A percentile compares a stretch with the other conserved stretches of the same genome.
Evolutionary conservation across 2,329 filamentous ascomycete species (phyloP).

Genomic region (Cordyceps cicadae): DNA sequence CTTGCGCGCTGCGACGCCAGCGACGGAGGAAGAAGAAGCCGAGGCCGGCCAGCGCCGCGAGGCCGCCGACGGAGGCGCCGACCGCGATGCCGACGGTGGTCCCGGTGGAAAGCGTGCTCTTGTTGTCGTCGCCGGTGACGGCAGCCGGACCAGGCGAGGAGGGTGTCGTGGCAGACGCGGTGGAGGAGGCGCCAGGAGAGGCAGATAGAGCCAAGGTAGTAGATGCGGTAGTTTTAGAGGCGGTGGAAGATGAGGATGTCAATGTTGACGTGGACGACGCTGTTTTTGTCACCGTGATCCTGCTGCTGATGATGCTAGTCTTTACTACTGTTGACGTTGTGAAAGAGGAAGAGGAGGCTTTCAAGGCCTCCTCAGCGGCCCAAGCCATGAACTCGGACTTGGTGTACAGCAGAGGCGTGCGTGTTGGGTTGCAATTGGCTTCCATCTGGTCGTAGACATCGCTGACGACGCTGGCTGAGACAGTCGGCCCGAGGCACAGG

Average conservation of each 20-base stretch:
- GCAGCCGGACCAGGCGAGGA: background rate
- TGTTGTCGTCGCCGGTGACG: background rate
- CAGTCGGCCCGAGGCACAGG: conserved; percentile 29
- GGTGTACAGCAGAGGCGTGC: conserved; percentile 30
- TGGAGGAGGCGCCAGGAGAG: conserved; percentile 11
- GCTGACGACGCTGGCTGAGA: conserved; percentile 23
- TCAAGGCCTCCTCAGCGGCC: conserved; percentile 17
- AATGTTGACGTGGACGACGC: background rate
- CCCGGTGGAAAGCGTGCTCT: conserved; percentile 19
- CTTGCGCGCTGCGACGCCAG: conserved; percentile 16
- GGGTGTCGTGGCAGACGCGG: conserved; percentile 14
- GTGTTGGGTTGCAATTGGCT: conserved; percentile 31
- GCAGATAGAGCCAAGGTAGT: background rate
- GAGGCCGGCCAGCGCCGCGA: conserved; percentile 19
- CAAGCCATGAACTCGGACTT: conserved; percentile 29
- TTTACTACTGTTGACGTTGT: background rate
- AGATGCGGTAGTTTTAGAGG: background rate
- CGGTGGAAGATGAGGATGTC: conserved; percentile 9
- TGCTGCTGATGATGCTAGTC: background rate
- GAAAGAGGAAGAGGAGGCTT: conserved; percentile 14
- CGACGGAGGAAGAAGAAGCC: conserved; percentile 23
- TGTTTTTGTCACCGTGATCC: conserved; percentile 13
- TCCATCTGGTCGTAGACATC: conserved; percentile 33
- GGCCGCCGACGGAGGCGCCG: conserved; percentile 23
- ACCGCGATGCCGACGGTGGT: conserved; percentile 27